Conservation (phyloP, 192 early-diverging fungal genomes). For the Pecoramyces ruminantium region DNA sequence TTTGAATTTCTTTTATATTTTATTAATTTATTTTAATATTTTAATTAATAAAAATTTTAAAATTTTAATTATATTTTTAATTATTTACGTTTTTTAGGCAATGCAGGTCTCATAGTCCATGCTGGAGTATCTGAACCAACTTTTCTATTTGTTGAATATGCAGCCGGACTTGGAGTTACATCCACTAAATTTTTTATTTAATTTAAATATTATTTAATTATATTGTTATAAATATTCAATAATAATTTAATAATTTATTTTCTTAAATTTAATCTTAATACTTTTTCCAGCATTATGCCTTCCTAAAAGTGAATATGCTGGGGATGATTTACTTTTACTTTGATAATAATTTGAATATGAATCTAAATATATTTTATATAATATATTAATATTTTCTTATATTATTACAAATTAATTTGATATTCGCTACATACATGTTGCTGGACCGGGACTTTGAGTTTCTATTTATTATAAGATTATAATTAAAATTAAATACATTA, state of each 20-base stretch:
- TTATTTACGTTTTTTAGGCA: not conserved
- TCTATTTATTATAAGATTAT: not conserved
- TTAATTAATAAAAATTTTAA: no score
- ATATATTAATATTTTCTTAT: no score
- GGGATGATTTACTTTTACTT: not conserved
- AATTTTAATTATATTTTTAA: no score
- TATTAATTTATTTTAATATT: no score
- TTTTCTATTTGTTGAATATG: not conserved
- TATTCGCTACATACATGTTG: not conserved
- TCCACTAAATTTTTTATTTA: no score
- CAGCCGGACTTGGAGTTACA: not conserved
- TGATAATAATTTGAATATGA: not conserved
- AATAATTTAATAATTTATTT: no score
- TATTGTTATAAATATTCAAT: no score
- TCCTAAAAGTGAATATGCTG: not conserved
- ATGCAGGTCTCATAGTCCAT: not conserved
- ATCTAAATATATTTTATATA: not conserved
- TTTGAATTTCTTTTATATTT: not conserved
- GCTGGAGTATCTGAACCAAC: not conserved
- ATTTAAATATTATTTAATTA: no score
- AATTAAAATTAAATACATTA: no score
- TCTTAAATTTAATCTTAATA: not conserved
- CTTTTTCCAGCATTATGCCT: not conserved
- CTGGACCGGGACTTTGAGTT: not conserved
- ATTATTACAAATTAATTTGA: no score